phyloP scores from a whole-genome alignment of 176 grass and related monocot species.

The Leersia perrieri region DNA sequence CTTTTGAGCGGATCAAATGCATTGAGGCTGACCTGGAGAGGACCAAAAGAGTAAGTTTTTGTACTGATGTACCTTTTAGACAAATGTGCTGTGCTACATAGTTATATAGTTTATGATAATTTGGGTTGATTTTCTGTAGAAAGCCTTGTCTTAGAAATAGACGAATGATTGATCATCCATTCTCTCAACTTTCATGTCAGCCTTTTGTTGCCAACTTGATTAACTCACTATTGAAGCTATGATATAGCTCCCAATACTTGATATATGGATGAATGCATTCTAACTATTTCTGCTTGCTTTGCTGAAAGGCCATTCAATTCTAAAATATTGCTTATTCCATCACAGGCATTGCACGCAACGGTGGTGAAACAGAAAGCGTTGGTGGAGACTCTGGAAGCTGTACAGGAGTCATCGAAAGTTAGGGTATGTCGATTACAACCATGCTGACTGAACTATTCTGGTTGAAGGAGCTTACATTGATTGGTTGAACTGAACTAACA shows the following conservation, averaged over 20 bases:
- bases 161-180: not conserved
- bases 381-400: conserved; percentile 68
- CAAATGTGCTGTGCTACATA: not conserved
- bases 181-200: not conserved
- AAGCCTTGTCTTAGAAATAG: not conserved
- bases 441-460: not conserved
- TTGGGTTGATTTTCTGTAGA: not conserved
- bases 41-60: conserved; percentile 64
- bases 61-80: not conserved
- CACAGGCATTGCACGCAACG: conserved; percentile 47
- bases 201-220: not conserved
- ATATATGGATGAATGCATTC: not conserved
- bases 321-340: not conserved
- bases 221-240: not conserved
- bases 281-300: not conserved
- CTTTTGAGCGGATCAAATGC: conserved; percentile 85
- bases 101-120: not conserved
- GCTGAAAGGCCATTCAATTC: not conserved
- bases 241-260: not conserved
- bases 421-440: conserved; percentile 41
- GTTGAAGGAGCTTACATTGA: not conserved
- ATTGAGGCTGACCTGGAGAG: conserved; percentile 79
- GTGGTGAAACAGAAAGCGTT: conserved; percentile 60
- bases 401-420: conserved; percentile 56
- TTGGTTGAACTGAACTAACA: not conserved